Conservation (phyloP, 2,329 filamentous ascomycete species). For the Herpotrichia juniperi region DNA sequence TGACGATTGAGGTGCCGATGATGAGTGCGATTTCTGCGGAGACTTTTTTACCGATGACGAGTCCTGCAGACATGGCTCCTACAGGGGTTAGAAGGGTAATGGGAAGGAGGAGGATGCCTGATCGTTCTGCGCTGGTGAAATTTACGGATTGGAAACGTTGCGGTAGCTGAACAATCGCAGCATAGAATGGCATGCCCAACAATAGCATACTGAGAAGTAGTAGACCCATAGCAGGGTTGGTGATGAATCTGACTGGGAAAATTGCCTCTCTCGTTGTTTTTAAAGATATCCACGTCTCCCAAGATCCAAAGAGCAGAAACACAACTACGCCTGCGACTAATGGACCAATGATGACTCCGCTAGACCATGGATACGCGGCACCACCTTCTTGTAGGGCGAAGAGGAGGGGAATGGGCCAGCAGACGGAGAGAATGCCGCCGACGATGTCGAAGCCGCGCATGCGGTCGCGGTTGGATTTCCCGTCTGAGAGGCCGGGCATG, state of each 20-base stretch:
- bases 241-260: conserved; percentile 35
- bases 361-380: conserved; percentile 19
- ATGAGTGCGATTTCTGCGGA: conserved; percentile 30
- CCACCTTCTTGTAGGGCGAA: conserved; percentile 42
- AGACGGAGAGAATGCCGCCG: conserved; percentile 35
- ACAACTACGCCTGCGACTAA: conserved; percentile 29
- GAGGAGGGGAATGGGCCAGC: conserved; percentile 38
- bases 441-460: conserved; percentile 33
- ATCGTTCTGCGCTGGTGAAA: conserved; percentile 33
- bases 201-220: conserved; percentile 33
- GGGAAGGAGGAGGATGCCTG: conserved; percentile 38
- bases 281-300: conserved; percentile 35
- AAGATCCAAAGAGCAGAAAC: conserved; percentile 31
- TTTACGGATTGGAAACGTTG: conserved; percentile 43
- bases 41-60: conserved; percentile 23
- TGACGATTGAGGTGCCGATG: conserved; percentile 21
- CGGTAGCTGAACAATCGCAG: conserved; percentile 36
- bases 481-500: conserved; percentile 31
- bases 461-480: conserved; percentile 33
- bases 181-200: conserved; percentile 34
- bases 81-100: conserved; percentile 32
- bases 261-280: conserved; percentile 31
- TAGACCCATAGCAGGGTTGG: conserved; percentile 27
- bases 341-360: conserved; percentile 36
- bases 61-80: conserved; percentile 31